These are phyloP conservation scores for Penicillium herquei DNA, from an alignment of 495 filamentous ascomycete genomes.

Conservation along the genomic window DNA sequence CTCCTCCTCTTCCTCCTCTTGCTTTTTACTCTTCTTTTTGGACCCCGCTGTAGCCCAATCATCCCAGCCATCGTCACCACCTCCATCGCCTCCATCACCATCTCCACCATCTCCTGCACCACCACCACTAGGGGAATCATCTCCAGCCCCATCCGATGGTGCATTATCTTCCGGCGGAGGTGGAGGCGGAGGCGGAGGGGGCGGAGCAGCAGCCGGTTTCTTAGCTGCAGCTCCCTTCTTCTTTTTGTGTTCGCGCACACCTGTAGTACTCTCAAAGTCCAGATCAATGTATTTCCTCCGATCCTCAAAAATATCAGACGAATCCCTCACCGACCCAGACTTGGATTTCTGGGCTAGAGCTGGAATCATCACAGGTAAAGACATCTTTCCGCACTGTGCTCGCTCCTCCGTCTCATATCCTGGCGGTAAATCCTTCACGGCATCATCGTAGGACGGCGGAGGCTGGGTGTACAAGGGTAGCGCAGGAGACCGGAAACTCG, in stretches of 20 bases:
- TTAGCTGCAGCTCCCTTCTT: conserved; percentile 41
- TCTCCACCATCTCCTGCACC: conserved; percentile 33
- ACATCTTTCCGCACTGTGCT: conserved; percentile 23
- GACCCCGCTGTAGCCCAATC: conserved; percentile 39
- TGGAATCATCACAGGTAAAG: conserved; percentile 12
- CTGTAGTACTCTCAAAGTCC: conserved; percentile 52
- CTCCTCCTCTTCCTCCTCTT: conserved; percentile 37
- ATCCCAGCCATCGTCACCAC: conserved; percentile 36
- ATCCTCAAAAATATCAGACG: conserved; percentile 35
- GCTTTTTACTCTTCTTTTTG: conserved; percentile 43
- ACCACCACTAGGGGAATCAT: conserved; percentile 26
- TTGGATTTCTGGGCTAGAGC: conserved; percentile 26
- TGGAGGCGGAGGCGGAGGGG: neutral
- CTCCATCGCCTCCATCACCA: conserved; percentile 32
- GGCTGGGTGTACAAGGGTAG: conserved; percentile 25
- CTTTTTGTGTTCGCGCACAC: conserved; percentile 48
- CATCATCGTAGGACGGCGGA: conserved; percentile 47
- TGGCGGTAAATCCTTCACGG: conserved; percentile 42
- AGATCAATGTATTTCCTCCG: conserved; percentile 34
- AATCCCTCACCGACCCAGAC: conserved; percentile 24
- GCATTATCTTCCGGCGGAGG: neutral
- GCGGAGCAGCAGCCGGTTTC: conserved; percentile 12
- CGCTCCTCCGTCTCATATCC: conserved; percentile 36
- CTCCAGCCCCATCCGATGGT: conserved; percentile 24
- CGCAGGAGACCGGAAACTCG: conserved; percentile 13